Percentiles rank a stretch among this genome's conserved stretches.
phyloP scores from a whole-genome alignment of 148 eudicot species.

The Arbutus unedo region DNA sequence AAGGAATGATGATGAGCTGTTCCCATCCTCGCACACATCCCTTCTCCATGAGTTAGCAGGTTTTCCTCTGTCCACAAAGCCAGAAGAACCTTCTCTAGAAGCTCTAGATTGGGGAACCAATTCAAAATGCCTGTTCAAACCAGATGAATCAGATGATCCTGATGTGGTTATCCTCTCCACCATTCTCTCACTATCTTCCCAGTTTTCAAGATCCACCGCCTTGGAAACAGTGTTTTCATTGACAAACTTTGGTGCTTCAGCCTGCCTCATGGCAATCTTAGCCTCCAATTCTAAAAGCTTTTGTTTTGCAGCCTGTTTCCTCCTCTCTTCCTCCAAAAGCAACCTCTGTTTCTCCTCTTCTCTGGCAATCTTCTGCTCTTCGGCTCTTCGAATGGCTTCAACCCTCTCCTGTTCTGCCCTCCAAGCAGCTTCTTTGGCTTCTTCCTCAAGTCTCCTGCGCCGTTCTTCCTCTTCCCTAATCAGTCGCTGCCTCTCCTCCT shows the following conservation, averaged over 20 bases:
- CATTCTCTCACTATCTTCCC: constrained; percentile 97
- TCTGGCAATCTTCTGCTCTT: constrained; percentile 75
- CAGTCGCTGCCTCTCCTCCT: constrained; percentile 75
- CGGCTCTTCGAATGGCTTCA: constrained; percentile 63
- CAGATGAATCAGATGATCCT: constrained; percentile 58
- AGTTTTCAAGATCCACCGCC: constrained; percentile 49
- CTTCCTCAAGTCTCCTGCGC: constrained; percentile 66
- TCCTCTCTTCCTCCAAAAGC: constrained; percentile 87
- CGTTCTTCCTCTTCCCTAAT: constrained; percentile 84
- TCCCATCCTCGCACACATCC: constrained; percentile 59
- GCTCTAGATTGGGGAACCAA: constrained; percentile 38
- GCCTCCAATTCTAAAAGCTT: constrained; percentile 91
- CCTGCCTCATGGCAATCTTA: constrained; percentile 72
- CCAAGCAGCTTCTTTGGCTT: constrained; percentile 88
- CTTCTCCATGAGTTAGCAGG: constrained; percentile 68
- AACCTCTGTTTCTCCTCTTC: constrained; percentile 81
- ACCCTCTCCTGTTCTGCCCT: constrained; percentile 75
- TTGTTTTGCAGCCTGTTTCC: constrained; percentile 94
- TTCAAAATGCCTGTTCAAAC: constrained; percentile 49
- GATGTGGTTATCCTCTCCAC: constrained; percentile 77
- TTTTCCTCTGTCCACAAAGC: constrained; percentile 60
- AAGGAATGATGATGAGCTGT: constrained; percentile 44
- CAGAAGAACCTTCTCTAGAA: constrained; percentile 56
- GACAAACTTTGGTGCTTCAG: constrained; percentile 42
- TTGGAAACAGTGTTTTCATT: constrained; percentile 43